Base-by-base conservation (phyloP, 805 yeast genomes). In the Metschnikowia orientalis region DNA sequence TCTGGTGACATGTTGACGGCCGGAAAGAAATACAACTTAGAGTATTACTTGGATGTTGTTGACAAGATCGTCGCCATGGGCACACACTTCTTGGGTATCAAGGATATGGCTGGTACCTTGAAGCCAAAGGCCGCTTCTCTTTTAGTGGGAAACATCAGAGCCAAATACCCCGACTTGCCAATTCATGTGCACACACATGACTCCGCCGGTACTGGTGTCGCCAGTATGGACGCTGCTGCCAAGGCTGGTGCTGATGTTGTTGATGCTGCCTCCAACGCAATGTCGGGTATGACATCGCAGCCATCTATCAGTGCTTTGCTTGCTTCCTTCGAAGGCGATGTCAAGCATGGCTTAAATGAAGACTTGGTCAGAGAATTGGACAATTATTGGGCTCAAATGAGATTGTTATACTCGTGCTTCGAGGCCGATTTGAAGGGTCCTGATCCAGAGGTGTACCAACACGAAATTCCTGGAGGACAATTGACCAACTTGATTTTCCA, bases 391-490 rank as follows among this genome's bases (percentile, higher is more conserved):
- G 95, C 95, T 30, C 97, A 92, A 70, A 92, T 92, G 90, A 80
- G 99, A 69, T 72, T 92, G 58, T 69, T 92, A 47, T 92, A 92
- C 72, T 85, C 95, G 30, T 88, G 95, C 63, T 92, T 92, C 65
- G 98, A 88, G 67, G 97, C 98, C 35, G 97, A 92, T 57, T 77
- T 92, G 62, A 92, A 92, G 75, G 98, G 99, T 37, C 97, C 99
- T 40, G 99, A 92, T 67, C 97, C 99, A 51, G 98, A 92, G 65
- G 98, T 92, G 38, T 92, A 92, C 67, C 79, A 80, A 51, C 98
- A 92, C 68, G 99, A 92, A 74, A 92, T 92, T 49, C 99, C 99
- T 38, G 99, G 99, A 72, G 99, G 99, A 46, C 99, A 92, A 70
- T 79, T 92, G 64, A 92, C 99, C 44, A 92, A 92, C 73, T 72